phyloP scores from a whole-genome alignment of 345 rosid genomes.

The Corchorus capsularis region DNA sequence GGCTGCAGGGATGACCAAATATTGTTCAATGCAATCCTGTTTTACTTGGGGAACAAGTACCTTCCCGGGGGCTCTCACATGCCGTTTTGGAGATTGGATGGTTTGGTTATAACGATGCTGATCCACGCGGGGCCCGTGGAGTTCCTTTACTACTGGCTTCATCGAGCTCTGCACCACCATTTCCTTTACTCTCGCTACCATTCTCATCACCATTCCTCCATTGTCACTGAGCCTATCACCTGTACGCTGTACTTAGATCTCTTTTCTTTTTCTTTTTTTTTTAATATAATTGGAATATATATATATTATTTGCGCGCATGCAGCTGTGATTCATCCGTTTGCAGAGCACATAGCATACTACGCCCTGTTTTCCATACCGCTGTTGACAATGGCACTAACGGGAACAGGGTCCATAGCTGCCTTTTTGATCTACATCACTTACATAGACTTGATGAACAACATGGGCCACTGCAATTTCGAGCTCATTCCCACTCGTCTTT shows the following conservation, averaged over 20 bases:
- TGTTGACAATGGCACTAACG: constrained; percentile 15
- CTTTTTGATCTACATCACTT: constrained; percentile 37
- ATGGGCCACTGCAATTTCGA: constrained; percentile 94
- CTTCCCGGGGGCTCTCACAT: constrained; percentile 37
- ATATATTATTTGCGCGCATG: constrained; percentile 39
- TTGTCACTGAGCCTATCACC: constrained; percentile 83
- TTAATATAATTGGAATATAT: too few species aligned
- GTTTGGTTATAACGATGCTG: constrained; percentile 41
- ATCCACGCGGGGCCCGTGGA: constrained; percentile 83
- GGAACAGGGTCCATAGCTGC: constrained; percentile 41
- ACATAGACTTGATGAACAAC: constrained; percentile 73
- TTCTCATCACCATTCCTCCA: constrained; percentile 92
- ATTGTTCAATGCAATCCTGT: constrained; percentile 50
- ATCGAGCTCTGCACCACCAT: constrained; percentile 78
- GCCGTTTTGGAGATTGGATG: constrained; percentile 67
- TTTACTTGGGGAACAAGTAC: constrained; percentile 27
- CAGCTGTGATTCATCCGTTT: constrained; percentile 89
- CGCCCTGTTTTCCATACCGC: constrained; percentile 51
- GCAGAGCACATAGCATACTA: constrained; percentile 65
- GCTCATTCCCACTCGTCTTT: constrained; percentile 56
- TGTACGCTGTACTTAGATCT: constrained; percentile 53
- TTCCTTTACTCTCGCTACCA: constrained; percentile 84
- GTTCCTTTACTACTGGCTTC: constrained; percentile 83
- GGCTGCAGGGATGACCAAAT: constrained; percentile 78
- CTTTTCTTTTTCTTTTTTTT: neutral